Percentiles rank a stretch among this genome's conserved stretches.
Evolutionary conservation across 176 grass and related monocot species (phyloP).

Genomic region (Hyparrhenia diplandra): DNA sequence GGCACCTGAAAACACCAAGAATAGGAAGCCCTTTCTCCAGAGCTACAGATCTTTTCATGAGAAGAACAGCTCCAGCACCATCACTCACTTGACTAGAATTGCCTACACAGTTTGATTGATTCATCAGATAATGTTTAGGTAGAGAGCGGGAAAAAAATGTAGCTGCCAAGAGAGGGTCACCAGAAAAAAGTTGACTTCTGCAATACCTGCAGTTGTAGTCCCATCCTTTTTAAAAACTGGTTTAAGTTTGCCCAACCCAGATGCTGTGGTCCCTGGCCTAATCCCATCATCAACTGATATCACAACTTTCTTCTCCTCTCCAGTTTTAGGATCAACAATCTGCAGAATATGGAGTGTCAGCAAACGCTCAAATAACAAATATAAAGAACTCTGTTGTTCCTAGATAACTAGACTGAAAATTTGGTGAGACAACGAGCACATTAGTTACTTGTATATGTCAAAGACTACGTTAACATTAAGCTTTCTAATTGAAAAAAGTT

Average conservation of each 20-base stretch:
- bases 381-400: not conserved
- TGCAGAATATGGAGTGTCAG: slow-evolving; percentile 17
- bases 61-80: slow-evolving; percentile 98
- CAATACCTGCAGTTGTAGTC: slow-evolving; percentile 86
- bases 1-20: slow-evolving; percentile 91
- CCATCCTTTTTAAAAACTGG: slow-evolving; percentile 95
- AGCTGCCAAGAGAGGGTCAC: not conserved
- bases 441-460: not conserved
- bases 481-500: not conserved
- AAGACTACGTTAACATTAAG: not conserved
- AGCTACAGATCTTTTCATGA: slow-evolving; percentile 92
- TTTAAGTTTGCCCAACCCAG: slow-evolving; percentile 79
- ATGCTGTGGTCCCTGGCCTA: slow-evolving; percentile 61
- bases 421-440: not conserved
- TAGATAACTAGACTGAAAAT: not conserved
- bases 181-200: not conserved
- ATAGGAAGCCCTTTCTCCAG: slow-evolving; percentile 79
- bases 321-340: slow-evolving; percentile 91
- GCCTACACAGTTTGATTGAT: slow-evolving; percentile 42
- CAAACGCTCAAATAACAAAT: not conserved
- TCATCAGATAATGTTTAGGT: not conserved
- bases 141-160: not conserved
- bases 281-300: slow-evolving; percentile 98
- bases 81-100: slow-evolving; percentile 99
- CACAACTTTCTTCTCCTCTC: slow-evolving; percentile 78